Conservation (phyloP, 192 early-diverging fungal species). For the Dimargaris cristalligena region DNA sequence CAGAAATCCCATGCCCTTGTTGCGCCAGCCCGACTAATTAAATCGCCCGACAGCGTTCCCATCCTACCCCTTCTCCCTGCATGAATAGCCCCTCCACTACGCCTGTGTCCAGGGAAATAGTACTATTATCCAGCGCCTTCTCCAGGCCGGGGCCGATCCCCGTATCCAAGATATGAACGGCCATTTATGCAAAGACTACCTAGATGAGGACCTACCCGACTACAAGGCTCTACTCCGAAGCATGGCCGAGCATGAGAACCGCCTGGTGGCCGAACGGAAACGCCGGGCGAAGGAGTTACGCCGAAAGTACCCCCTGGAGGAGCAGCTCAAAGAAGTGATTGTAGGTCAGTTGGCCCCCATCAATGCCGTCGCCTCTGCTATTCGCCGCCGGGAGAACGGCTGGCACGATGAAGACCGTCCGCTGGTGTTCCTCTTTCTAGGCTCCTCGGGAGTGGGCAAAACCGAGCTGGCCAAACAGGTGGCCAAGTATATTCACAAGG, state of each 20-base stretch:
- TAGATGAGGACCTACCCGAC: constrained; percentile 1
- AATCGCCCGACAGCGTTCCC: too few species aligned
- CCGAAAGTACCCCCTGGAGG: constrained; percentile 22
- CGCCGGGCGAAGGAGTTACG: constrained; percentile 20
- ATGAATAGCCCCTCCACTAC: constrained; percentile 3
- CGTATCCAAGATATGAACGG: constrained; percentile 1
- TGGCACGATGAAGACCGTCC: constrained; percentile 33
- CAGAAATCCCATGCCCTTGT: too few species aligned
- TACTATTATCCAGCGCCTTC: not conserved
- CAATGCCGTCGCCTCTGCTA: constrained; percentile 25
- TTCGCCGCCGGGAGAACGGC: constrained; percentile 28
- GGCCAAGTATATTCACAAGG: constrained; percentile 21
- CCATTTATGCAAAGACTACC: not conserved
- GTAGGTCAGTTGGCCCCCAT: constrained; percentile 28
- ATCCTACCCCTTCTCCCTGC: too few species aligned
- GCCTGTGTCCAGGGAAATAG: constrained; percentile 5
- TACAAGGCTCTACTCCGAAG: not conserved
- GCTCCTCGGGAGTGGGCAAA: constrained; percentile 27
- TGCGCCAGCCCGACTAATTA: too few species aligned
- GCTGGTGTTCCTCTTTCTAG: constrained; percentile 26
- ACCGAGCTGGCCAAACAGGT: constrained; percentile 26
- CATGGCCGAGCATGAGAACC: constrained; percentile 4
- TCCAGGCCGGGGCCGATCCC: constrained; percentile 1
- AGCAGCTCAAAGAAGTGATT: constrained; percentile 19
- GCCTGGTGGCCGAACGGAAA: not conserved